phyloP scores from a whole-genome alignment of 768 basidiomycete genomes.

The Trametopsis cervina region DNA sequence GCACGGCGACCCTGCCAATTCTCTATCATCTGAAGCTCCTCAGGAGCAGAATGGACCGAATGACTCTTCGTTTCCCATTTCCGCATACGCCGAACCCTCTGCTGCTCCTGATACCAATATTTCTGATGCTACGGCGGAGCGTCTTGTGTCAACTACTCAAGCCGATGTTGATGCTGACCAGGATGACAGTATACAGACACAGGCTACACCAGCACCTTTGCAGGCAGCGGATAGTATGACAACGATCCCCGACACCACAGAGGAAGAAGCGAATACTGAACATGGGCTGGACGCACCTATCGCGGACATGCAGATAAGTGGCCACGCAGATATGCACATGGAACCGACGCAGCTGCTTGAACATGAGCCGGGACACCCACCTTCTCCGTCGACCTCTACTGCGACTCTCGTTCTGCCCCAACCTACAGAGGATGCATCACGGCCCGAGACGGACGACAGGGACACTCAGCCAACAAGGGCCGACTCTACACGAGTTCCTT shows the following conservation, averaged over 20 bases:
- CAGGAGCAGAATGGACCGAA: slow-evolving; percentile 18
- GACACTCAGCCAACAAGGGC: slow-evolving; percentile 22
- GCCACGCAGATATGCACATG: neutral
- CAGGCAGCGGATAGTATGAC: slow-evolving; percentile 39
- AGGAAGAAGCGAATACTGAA: slow-evolving; percentile 8
- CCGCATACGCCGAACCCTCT: slow-evolving; percentile 27
- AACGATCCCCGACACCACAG: slow-evolving; percentile 44
- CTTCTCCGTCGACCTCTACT: slow-evolving; percentile 4
- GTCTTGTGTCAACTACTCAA: slow-evolving; percentile 37
- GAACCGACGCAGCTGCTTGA: slow-evolving; percentile 4
- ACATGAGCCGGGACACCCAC: slow-evolving; percentile 1
- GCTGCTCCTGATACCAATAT: slow-evolving; percentile 42
- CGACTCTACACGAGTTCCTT: slow-evolving; percentile 35
- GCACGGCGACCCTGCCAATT: slow-evolving; percentile 3
- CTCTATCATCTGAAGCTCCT: slow-evolving; percentile 14
- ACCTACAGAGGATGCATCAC: neutral
- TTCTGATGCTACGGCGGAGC: slow-evolving; percentile 28
- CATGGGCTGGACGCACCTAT: neutral
- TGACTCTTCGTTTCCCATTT: slow-evolving; percentile 27
- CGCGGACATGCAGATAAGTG: neutral
- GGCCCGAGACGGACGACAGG: neutral
- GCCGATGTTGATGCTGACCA: slow-evolving; percentile 41
- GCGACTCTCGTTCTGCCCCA: neutral
- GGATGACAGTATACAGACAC: slow-evolving; percentile 38
- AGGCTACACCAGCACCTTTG: slow-evolving; percentile 28